These are phyloP conservation scores for Phialophora chinensis DNA, from an alignment of 2,329 filamentous ascomycete species.

Conservation along the genomic window DNA sequence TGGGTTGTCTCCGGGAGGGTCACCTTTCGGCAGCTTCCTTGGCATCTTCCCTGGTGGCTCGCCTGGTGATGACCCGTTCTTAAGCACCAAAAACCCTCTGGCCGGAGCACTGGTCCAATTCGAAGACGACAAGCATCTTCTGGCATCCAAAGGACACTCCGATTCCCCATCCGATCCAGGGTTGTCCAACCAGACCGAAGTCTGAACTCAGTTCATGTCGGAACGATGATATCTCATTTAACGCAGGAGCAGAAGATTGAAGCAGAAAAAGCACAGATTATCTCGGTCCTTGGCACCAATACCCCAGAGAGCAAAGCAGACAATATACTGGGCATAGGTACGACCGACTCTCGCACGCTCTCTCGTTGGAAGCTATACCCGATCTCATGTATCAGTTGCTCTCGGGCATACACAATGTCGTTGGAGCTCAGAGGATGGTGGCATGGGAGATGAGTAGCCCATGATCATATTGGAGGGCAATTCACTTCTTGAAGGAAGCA, in stretches of 20 bases:
- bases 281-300: slow-evolving; percentile 7
- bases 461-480: slow-evolving; percentile 21
- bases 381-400: slow-evolving; percentile 33
- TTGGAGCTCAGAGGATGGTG: slow-evolving; percentile 27
- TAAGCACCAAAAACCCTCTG: slow-evolving; percentile 34
- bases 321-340: slow-evolving; percentile 31
- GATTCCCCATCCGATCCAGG: slow-evolving; percentile 5
- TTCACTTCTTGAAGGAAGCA: slow-evolving; percentile 20
- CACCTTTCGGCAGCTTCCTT: slow-evolving; percentile 33
- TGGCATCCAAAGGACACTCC: slow-evolving; percentile 9
- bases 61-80: slow-evolving; percentile 32
- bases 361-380: slow-evolving; percentile 31
- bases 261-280: slow-evolving; percentile 6
- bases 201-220: neutral
- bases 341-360: slow-evolving; percentile 30
- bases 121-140: slow-evolving; percentile 18
- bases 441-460: slow-evolving; percentile 14
- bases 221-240: neutral
- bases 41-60: slow-evolving; percentile 25
- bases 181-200: slow-evolving; percentile 5
- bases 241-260: neutral
- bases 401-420: slow-evolving; percentile 21
- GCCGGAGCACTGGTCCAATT: slow-evolving; percentile 30
- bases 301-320: slow-evolving; percentile 21
- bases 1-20: slow-evolving; percentile 20